A percentile compares a stretch with the other conserved stretches of the same genome.
phyloP scores from a whole-genome alignment of 2,329 filamentous ascomycete genomes.

The Fusarium pseudograminearum region DNA sequence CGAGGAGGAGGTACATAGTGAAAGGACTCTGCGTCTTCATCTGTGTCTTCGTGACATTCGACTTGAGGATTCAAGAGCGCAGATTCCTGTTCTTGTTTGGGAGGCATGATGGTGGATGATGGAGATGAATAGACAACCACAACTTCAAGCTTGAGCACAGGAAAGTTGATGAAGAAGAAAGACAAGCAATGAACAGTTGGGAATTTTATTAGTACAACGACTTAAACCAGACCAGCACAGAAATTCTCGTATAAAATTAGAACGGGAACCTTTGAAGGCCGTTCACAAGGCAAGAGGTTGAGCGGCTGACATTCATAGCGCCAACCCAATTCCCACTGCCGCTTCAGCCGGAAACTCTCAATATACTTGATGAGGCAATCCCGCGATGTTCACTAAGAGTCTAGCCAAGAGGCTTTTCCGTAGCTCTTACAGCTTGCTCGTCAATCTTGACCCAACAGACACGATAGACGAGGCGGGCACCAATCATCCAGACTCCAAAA shows the following conservation, averaged over 20 bases:
- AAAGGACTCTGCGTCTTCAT: conserved; percentile 38
- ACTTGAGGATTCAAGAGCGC: conserved; percentile 29
- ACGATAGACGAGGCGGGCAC: conserved; percentile 40
- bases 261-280: conserved; percentile 21
- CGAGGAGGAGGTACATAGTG: conserved; percentile 25
- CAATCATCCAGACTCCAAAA: conserved; percentile 28
- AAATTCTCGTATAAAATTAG: conserved; percentile 16
- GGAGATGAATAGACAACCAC: background rate
- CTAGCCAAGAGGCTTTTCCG: conserved; percentile 20
- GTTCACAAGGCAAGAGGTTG: conserved; percentile 4
- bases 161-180: background rate
- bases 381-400: conserved; percentile 10
- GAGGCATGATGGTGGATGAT: conserved; percentile 26
- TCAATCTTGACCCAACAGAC: background rate
- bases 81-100: conserved; percentile 42
- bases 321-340: conserved; percentile 15
- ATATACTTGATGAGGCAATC: conserved; percentile 22
- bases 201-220: background rate
- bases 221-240: background rate
- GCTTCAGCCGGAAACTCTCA: conserved; percentile 25
- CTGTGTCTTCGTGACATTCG: conserved; percentile 30
- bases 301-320: conserved; percentile 23
- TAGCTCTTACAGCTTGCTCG: conserved; percentile 13
- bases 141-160: background rate
- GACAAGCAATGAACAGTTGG: background rate